Conservation (phyloP, 1,284 basidiomycete species). For the Coniophora puteana region DNA sequence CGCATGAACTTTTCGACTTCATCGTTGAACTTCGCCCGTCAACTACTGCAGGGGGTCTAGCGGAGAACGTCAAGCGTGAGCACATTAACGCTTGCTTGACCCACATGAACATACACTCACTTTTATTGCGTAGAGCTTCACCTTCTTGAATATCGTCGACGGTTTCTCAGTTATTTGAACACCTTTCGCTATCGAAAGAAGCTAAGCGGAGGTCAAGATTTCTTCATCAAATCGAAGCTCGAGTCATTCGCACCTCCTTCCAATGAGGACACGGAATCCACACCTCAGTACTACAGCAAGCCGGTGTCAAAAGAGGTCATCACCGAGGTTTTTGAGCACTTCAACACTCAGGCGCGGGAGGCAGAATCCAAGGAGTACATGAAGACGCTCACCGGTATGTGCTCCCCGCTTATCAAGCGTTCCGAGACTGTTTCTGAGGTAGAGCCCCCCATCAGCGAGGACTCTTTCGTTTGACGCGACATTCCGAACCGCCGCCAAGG, state of each 20-base stretch:
- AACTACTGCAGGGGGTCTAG: slow-evolving; percentile 3
- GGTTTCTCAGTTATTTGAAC: slow-evolving; percentile 2
- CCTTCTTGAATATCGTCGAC: slow-evolving; percentile 3
- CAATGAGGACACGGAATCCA: neutral
- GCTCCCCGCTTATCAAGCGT: neutral
- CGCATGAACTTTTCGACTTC: slow-evolving; percentile 2
- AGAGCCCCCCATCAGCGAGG: neutral
- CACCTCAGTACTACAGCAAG: neutral
- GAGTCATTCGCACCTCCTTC: too few species aligned
- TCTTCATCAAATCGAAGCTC: too few species aligned
- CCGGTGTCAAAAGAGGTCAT: neutral
- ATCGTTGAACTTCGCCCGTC: slow-evolving; percentile 4
- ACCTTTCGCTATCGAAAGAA: neutral
- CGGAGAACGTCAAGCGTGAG: slow-evolving; percentile 2
- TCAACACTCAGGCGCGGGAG: neutral
- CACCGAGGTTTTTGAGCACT: neutral
- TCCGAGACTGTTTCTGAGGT: neutral
- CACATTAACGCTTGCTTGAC: neutral
- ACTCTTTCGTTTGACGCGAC: slow-evolving; percentile 3
- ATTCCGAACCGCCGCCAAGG: slow-evolving; percentile 6
- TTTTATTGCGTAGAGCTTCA: slow-evolving; percentile 9
- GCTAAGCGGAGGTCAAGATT: neutral
- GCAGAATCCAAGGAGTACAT: slow-evolving; percentile 1
- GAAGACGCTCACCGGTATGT: neutral
- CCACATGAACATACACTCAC: neutral